Evolutionary conservation across 129 eudicot genomes (phyloP), one percentile per base, ranked within the genome.

Genomic region (Artemisia annua): DNA sequence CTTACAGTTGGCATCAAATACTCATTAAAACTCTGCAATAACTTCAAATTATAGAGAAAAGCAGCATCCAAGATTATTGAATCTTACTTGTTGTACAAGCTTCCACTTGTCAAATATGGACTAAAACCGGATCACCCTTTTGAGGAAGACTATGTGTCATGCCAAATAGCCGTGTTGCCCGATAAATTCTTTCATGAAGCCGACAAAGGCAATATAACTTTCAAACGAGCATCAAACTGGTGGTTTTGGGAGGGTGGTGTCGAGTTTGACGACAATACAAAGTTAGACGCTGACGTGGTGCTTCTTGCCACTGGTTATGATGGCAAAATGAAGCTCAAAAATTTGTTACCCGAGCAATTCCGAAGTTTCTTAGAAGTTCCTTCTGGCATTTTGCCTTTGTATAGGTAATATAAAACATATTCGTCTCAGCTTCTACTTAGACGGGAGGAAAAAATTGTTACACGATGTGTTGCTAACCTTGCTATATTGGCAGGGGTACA

Each of bases 81-180:
- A 77, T 83, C 91, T 19, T 95, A 95, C 58, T 85, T 95, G 67
- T 63, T 80, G 18, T 88, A 87, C 89, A 90, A 85, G 79, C 97
- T 95, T 74, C 99, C 99, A 48, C 76, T 88, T 32, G 86, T 85
- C 51, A 95, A 90, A 77, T 90, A 95, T 50, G 97, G 96, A 9
- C 83, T 90, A 70, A 86, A 80, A 67, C 99, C 99, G 11, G 96
- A 88, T 0, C 99, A 95, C 81, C 99, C 96, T 3, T 95, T 95
- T 39, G 93, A 86, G 76, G 99, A 95, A 74, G 99, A 95, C 76
- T 95, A 95, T 17, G 97, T 93, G 16, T 86, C 94, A 0, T 90
- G 97, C 53, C 99, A 95, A 66, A 83, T 95, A 96, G 97, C 99
- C 52, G 88, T 95, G 75, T 76, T 95, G 82, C 99, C 99, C 0